phyloP scores from a whole-genome alignment of 495 filamentous ascomycete genomes.

The Aspergillus hancockii region DNA sequence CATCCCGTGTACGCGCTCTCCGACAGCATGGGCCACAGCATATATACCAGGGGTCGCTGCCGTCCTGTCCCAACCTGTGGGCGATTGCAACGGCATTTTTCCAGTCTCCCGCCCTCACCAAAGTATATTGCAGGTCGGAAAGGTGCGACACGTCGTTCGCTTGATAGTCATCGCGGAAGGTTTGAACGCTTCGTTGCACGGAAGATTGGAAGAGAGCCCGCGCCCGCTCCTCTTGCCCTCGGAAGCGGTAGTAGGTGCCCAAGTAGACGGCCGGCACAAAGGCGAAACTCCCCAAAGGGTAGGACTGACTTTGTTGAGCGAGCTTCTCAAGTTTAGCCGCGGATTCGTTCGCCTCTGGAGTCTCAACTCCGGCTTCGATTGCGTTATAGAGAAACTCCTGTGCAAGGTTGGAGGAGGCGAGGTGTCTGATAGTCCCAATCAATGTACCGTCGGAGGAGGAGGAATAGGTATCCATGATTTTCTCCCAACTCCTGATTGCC shows the following conservation, averaged over 20 bases:
- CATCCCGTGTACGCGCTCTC: background rate
- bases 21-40: constrained; percentile 10
- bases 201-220: constrained; percentile 9
- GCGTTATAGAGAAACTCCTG: constrained; percentile 8
- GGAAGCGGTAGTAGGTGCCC: constrained; percentile 14
- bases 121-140: background rate
- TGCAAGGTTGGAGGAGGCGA: constrained; percentile 5
- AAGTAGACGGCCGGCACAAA: background rate
- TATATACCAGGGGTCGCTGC: background rate
- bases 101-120: background rate
- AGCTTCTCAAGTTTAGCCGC: constrained; percentile 11
- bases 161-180: constrained; percentile 15
- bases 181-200: constrained; percentile 5
- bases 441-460: constrained; percentile 8
- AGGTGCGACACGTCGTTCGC: constrained; percentile 8
- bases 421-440: constrained; percentile 8
- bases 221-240: constrained; percentile 4
- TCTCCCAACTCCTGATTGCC: constrained; percentile 13
- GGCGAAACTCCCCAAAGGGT: background rate
- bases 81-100: background rate
- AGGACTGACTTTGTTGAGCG: background rate
- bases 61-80: background rate
- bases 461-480: constrained; percentile 12
- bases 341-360: background rate
- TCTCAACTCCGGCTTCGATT: constrained; percentile 6